Evolutionary conservation across 139 green algal species (phyloP), one percentile per base, ranked within the genome.

Genomic region (Tetraselmis striata): DNA sequence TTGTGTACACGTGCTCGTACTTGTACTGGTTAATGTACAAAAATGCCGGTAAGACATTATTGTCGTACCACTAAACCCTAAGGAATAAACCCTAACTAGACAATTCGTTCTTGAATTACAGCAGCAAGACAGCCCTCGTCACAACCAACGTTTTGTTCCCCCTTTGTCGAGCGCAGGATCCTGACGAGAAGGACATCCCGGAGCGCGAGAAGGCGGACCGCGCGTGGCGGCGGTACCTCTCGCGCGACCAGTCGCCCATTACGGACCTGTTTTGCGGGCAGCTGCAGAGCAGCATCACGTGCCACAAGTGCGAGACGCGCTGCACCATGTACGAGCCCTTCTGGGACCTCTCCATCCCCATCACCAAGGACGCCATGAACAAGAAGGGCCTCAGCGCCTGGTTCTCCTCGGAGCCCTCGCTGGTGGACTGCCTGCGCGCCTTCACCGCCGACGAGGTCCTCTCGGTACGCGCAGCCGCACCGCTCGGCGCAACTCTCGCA

Each of bases 311-410:
- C 85, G 75, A 83, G 24, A 29, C 76, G 1, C 83, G 86, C 28
- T 90, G 87, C 85, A 92, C 89, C 23, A 86, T 80, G 78, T 90
- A 90, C 74, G 90, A 93, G 79, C 85, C 86, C 28, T 93, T 91
- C 80, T 89, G 83, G 89, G 87, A 90, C 32, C 86, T 93, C 2
- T 88, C 80, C 18, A 84, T 93, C 67, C 87, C 90, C 1, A 79
- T 93, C 85, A 23, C 76, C n/a, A 82, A 85, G 75, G 75, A 86
- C 31, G 25, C 77, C 75, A 45, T n/a, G 77, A 32, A 78, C 28
- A 75, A 77, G 32, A 83, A 83, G 76, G 45, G 59, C 76, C 32
- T 88, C 28, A 76, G 29, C 27, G 31, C 79, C 23, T 89, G 81
- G 88, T 79, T 88, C 30, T 81, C 77, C 5, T 76, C 80, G 1